Percentiles rank a stretch among this genome's conserved stretches.
Evolutionary conservation across 331 rosid genomes (phyloP).

Genomic region (Telfairia occidentalis): DNA sequence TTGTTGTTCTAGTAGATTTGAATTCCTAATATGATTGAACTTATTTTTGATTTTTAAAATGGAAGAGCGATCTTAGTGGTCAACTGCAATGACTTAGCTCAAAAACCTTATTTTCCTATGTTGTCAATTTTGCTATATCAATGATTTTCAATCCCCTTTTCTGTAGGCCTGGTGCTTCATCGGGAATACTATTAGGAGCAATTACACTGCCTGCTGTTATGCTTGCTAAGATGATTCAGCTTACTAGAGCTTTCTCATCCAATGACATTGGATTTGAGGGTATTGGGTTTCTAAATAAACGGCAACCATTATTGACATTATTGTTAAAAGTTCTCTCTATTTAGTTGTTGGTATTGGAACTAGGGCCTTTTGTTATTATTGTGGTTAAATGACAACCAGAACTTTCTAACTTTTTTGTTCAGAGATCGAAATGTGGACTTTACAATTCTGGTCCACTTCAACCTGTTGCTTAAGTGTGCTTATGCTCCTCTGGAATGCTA

Average conservation of each 20-base stretch:
- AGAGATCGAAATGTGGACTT: constrained; percentile 62
- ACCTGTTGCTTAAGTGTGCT: constrained; percentile 57
- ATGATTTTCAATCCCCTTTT: not conserved
- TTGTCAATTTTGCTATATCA: not conserved
- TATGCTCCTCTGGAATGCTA: constrained; percentile 31
- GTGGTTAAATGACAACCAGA: not conserved
- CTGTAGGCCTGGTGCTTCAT: constrained; percentile 62
- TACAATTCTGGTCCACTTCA: constrained; percentile 82
- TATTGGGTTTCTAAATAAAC: constrained; percentile 1
- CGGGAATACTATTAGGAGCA: constrained; percentile 65
- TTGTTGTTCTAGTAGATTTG: not conserved
- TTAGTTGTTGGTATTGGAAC: not conserved
- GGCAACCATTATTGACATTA: not conserved
- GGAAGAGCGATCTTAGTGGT: not conserved
- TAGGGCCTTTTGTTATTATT: not conserved
- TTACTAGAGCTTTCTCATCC: constrained; percentile 36
- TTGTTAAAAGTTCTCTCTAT: not conserved
- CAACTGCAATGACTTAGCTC: not conserved
- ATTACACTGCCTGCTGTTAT: constrained; percentile 59
- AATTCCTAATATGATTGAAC: not conserved
- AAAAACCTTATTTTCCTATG: not conserved
- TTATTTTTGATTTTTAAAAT: not conserved
- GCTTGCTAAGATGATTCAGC: constrained; percentile 63
- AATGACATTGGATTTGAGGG: constrained; percentile 44
- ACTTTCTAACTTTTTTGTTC: constrained; percentile 8